Base-by-base conservation (phyloP, 768 basidiomycete species). In the Kwoniella sp. region DNA sequence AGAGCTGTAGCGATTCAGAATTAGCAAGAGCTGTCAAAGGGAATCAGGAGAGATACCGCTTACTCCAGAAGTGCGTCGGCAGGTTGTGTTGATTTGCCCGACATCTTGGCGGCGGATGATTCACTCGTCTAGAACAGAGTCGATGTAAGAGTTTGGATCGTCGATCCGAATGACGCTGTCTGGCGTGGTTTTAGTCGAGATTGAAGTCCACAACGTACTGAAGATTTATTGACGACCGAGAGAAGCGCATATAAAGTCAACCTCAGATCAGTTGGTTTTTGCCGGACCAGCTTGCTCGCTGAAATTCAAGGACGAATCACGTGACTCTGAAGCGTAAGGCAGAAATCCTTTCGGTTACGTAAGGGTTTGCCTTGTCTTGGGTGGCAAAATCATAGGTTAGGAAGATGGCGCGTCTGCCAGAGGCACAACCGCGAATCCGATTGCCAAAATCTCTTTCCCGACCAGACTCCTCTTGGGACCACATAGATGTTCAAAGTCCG, bases 21-120 rank as follows among this genome's bases (percentile, higher is more conserved):
- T 65, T 31, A 65, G 67, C 53, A 5, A 29, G 41, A 12, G 25
- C 25, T 41, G 53, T 45, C 17, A 22, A 9, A 5, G 29, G 57
- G 25, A 15, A 29, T 13, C 2, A 47, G 30, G 53, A 22, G 7
- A 45, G 41, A 26, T 7, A 31, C 23, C 23, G 47, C 68, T 63
- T 26, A 73, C 68, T 73, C 71, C 25, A 73, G 28, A 17, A 73
- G 56, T 12, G 71, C 71, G 31, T 67, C 70, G 3, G 70, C 50
- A 4, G 67, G 63, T 30, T 68, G 59, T n/a, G 45, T 38, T 20
- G 63, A 48, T 38, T 41, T 72, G 54, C 61, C 25, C 7, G 69
- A n/a, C 64, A 68, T 68, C 5, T 26, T 64, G 62, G 4, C 50
- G 17, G 23, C 4, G 23, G 50, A 55, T 55, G 20, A 11, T 13